A percentile compares a stretch with the other conserved stretches of the same genome.
phyloP scores from a whole-genome alignment of 257 asterid genomes.

The Solanum raphanifolium region DNA sequence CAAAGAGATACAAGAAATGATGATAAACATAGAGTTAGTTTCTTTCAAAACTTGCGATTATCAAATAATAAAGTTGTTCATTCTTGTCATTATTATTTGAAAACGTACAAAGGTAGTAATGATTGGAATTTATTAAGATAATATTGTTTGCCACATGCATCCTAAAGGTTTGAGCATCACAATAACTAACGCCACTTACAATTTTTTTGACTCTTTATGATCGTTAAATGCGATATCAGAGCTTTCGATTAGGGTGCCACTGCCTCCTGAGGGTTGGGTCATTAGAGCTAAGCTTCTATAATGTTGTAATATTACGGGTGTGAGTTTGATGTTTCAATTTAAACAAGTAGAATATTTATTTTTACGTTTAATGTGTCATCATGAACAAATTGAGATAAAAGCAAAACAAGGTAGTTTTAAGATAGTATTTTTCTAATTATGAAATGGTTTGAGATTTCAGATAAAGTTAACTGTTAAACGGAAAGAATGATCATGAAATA shows the following conservation, averaged over 20 bases:
- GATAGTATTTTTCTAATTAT: background rate
- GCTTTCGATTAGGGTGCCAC: background rate
- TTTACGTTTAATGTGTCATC: background rate
- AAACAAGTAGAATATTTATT: background rate
- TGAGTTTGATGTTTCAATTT: background rate
- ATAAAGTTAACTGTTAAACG: background rate
- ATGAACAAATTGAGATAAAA: background rate
- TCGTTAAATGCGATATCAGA: background rate
- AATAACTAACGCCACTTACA: background rate
- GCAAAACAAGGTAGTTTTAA: background rate
- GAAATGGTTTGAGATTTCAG: background rate
- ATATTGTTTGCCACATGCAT: background rate
- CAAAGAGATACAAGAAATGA: background rate
- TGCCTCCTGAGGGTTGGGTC: background rate
- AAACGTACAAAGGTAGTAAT: background rate
- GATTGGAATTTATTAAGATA: background rate
- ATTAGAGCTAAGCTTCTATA: background rate
- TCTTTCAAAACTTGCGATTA: background rate
- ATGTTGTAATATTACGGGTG: background rate
- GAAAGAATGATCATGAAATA: background rate
- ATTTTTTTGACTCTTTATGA: background rate
- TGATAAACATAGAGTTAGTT: background rate
- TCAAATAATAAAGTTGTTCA: background rate
- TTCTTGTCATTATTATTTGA: background rate
- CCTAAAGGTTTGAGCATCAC: background rate